A percentile compares a stretch with the other conserved stretches of the same genome.
phyloP scores from a whole-genome alignment of 352 stramenopile species.

The Globisporangium cylindrosporum region DNA sequence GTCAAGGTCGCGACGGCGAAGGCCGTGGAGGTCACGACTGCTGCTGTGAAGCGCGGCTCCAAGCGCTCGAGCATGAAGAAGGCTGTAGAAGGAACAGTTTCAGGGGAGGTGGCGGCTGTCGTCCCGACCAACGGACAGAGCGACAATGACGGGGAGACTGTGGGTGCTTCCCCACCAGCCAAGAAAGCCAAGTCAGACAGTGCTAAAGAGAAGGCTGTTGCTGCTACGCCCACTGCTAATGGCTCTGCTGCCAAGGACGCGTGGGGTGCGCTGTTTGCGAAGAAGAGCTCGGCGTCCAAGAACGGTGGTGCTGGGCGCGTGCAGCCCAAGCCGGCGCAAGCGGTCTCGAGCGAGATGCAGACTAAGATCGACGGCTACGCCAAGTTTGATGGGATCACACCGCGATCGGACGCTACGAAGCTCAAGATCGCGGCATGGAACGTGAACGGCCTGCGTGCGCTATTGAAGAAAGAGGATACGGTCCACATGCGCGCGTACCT shows the following conservation, averaged over 20 bases:
- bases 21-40: constrained; percentile 4
- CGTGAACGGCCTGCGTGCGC: constrained; percentile 76
- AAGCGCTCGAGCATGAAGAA: constrained; percentile 13
- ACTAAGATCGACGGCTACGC: constrained; percentile 44
- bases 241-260: constrained; percentile 24
- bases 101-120: neutral
- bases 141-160: neutral
- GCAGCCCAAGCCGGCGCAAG: constrained; percentile 21
- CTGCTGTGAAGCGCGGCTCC: constrained; percentile 1
- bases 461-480: constrained; percentile 70
- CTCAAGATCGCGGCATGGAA: constrained; percentile 78
- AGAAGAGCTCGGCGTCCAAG: constrained; percentile 12
- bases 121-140: neutral
- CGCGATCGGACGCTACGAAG: constrained; percentile 11
- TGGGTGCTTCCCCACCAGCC: neutral
- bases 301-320: neutral
- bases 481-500: constrained; percentile 73
- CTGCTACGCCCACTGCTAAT: neutral
- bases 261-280: constrained; percentile 42
- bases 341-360: constrained; percentile 41
- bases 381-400: constrained; percentile 48
- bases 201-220: neutral
- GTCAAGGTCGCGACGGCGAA: constrained; percentile 30
- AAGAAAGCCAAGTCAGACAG: constrained; percentile 2
- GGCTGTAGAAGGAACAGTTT: neutral